Base-by-base conservation (phyloP, 495 filamentous ascomycete species). In the Penicillium coffeae region DNA sequence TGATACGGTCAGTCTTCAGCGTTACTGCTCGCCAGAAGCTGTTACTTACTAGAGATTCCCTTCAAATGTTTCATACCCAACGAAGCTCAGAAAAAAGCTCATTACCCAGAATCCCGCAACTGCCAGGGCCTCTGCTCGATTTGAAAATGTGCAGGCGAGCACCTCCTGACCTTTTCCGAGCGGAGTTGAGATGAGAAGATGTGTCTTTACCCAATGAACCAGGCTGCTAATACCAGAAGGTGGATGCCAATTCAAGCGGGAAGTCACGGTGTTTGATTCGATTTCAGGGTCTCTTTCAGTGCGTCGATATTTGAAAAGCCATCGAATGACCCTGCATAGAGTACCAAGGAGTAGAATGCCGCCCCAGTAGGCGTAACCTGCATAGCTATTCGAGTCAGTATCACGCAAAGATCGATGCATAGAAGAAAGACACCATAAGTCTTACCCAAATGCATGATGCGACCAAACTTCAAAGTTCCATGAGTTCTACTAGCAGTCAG, bases 11-110 rank as follows among this genome's bases (percentile, higher is more conserved):
- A 67, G 15, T 8, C 4, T 4, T 4, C 5, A 4, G 25, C 4
- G 25, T 4, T 4, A 30, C 25, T 5, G 4, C 10, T 10, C 5
- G 10, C 5, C 25, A 10, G 25, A 30, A 10, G 25, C 25, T 30
- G 25, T 30, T 30, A 59, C 71, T 21, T 54, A 74, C 69, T 72
- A 74, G 1, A 72, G 64, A 43, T 72, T 74, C 2, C 52, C 64
- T 0, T 57, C 10, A 10, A 72, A 69, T 0, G 64, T 51, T 1
- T 56, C 57, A 39, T 77, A 77, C 30, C 59, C 62, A 13, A 70
- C 50, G 7, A 56, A 45, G 27, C 63, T 75, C 0, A 76, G 43
- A 1, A 68, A 16, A 8, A 63, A 61, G 42, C 64, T 77, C 6
- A 77, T 20, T 0, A 65, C 13, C 68, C 73, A 76, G 44, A 71